These are phyloP conservation scores for Fusarium fujikuroi DNA, from an alignment of 2,329 filamentous ascomycete genomes.

Conservation along the genomic window DNA sequence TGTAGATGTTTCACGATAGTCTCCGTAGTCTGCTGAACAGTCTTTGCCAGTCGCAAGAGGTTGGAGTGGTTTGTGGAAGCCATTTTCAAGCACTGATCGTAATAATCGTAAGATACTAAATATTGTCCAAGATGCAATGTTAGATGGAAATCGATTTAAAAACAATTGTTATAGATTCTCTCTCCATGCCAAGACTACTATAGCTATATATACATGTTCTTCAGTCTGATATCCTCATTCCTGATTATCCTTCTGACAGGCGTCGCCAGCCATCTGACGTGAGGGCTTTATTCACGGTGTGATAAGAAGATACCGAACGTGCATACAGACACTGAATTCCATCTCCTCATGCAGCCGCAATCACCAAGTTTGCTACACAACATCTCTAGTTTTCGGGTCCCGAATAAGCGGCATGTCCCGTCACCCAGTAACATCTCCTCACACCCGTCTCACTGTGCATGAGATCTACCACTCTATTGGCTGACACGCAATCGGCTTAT, in stretches of 20 bases:
- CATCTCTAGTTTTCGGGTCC: background rate
- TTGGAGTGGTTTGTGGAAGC: background rate
- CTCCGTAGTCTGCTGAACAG: background rate
- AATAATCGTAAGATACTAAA: too few species aligned
- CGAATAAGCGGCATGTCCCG: background rate
- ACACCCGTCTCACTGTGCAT: background rate
- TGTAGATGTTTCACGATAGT: background rate
- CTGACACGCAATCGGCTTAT: background rate
- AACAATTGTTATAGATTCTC: too few species aligned
- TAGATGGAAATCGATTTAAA: too few species aligned
- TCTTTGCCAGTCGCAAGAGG: background rate
- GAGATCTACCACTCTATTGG: conserved; percentile 3
- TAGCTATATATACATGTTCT: background rate
- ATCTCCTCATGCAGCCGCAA: background rate
- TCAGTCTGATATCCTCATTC: fast-evolving
- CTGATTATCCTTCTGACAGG: background rate
- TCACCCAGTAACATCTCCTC: background rate
- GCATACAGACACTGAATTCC: background rate
- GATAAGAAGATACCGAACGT: background rate
- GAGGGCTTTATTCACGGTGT: background rate
- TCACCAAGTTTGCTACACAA: background rate
- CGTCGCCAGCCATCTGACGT: background rate
- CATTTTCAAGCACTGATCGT: background rate
- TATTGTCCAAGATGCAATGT: too few species aligned
- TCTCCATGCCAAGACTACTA: too few species aligned